A percentile compares a stretch with the other conserved stretches of the same genome.
phyloP scores from a whole-genome alignment of 305 asterid species.

The Solanum aculeatissimum region DNA sequence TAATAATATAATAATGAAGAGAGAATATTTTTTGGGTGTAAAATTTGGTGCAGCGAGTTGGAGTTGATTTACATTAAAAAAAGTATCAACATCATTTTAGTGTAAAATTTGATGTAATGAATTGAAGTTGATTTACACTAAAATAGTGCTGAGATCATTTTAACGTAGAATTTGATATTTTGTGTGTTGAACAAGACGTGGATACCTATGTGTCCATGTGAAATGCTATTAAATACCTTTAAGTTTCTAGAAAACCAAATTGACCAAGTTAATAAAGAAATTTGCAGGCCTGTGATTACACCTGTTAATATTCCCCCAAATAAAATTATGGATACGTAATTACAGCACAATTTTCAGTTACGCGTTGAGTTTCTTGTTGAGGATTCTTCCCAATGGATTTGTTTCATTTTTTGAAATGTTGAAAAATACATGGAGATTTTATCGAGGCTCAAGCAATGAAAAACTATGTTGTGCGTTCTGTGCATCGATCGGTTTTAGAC shows the following conservation, averaged over 20 bases:
- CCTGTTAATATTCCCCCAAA: not conserved
- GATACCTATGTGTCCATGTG: not conserved
- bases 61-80: too few species aligned
- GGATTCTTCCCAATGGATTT: not conserved
- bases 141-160: too few species aligned
- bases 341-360: not conserved
- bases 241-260: not conserved
- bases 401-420: not conserved
- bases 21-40: too few species aligned
- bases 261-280: not conserved
- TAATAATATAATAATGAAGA: too few species aligned
- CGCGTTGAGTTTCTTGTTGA: not conserved
- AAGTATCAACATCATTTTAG: too few species aligned
- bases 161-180: too few species aligned
- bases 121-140: too few species aligned
- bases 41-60: too few species aligned
- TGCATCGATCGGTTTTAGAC: too few species aligned
- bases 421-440: not conserved
- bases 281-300: not conserved
- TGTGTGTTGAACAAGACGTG: not conserved
- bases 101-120: too few species aligned
- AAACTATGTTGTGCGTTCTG: too few species aligned
- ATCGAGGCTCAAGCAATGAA: not conserved
- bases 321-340: not conserved
- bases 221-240: not conserved